Base-by-base conservation (phyloP, 495 filamentous ascomycete species). In the Mytilinidion resinicola region DNA sequence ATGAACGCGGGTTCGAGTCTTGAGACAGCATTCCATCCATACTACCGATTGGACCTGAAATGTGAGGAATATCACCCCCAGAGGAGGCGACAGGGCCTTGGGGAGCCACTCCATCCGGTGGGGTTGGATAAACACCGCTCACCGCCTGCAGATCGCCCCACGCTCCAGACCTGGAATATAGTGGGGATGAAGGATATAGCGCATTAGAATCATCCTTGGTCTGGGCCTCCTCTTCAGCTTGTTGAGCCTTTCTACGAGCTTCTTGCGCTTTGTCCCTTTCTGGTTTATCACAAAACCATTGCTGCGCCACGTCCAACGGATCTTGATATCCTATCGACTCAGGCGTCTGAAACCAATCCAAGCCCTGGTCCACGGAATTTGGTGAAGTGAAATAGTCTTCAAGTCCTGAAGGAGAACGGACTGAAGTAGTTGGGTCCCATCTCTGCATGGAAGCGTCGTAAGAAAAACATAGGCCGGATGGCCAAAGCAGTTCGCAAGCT, bases 91-190 rank as follows among this genome's bases (percentile, higher is more conserved):
- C 35, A 17, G 51, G 50, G 19, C 58, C 63, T 10, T 69, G 72
- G 46, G 76, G 70, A 34, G 80, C 77, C 44, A 86, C 72, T 9
- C 81, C 88, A 68, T 95, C 90, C 43, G 90, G 90, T 25, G 91
- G 91, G 4, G 91, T 96, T 8, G 88, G 91, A 69, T 96, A 96
- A 51, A 96, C 83, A 11, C 86, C 63, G n/a, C 52, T 59, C 10
- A 48, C 59, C 1, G 59, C 37, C 42, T 63, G 57, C 10, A 66
- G 15, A 48, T 67, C 66, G 5, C 60, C 65, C 50, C 62, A 67
- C 0, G 46, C 53, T n/a, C 58, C 61, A n/a, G 60, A 54, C 11
- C 63, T 53, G 25, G 57, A 55, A 39, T 68, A 61, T 30, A 68
- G 36, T n/a, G 63, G 63, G 14, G 66, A 68, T 8, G 66, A 63